A percentile compares a stretch with the other conserved stretches of the same genome.
phyloP scores from a whole-genome alignment of 805 yeast genomes.

The Teunomyces lycoperdinae region DNA sequence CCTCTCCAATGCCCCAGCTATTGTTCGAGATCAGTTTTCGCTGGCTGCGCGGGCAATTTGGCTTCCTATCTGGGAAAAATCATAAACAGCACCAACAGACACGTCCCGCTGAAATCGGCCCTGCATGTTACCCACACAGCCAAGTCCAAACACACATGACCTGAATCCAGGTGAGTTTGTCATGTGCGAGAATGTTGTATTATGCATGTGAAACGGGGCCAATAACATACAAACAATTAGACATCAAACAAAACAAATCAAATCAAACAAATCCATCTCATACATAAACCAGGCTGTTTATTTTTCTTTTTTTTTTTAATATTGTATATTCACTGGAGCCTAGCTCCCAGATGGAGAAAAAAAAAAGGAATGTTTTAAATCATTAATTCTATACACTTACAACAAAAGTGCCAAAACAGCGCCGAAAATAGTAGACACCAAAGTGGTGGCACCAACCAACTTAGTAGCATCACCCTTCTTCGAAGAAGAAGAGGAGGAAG shows the following conservation, averaged over 20 bases:
- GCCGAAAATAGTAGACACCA: slow-evolving; percentile 24
- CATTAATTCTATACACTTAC: slow-evolving; percentile 1
- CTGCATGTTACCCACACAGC: not conserved
- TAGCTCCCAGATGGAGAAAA: not conserved
- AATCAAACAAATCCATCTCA: not conserved
- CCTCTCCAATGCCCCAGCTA: not conserved
- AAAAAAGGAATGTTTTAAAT: not conserved
- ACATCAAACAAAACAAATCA: not conserved
- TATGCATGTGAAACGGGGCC: not conserved
- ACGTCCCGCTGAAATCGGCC: not conserved
- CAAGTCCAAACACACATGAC: not conserved
- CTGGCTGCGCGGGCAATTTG: slow-evolving; percentile 1
- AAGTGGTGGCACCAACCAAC: slow-evolving; percentile 13
- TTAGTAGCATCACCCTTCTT: slow-evolving; percentile 10
- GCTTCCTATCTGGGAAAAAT: slow-evolving; percentile 2
- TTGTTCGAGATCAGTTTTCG: not conserved
- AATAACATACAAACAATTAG: not conserved
- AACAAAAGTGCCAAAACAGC: slow-evolving; percentile 22
- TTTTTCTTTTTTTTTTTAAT: no score
- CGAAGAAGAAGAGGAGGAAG: slow-evolving; percentile 19
- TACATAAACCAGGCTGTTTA: no score
- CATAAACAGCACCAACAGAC: not conserved
- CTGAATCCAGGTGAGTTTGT: not conserved
- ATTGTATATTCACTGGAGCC: not conserved
- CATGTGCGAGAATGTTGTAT: no score